Base-by-base conservation (phyloP, 1,139 yeast species). In the Taphrina flavorubra region DNA sequence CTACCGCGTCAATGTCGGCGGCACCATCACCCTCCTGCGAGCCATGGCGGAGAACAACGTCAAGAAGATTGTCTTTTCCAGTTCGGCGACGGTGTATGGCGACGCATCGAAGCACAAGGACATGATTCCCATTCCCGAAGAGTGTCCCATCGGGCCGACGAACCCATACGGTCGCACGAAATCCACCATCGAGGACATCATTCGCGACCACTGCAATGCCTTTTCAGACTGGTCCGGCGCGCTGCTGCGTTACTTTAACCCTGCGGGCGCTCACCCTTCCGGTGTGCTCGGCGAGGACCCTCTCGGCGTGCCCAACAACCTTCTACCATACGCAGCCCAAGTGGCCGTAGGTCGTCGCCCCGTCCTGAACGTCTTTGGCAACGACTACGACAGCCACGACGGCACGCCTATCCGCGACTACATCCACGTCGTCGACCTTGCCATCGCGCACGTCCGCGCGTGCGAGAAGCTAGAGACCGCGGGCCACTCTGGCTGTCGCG, bases 321-420 rank as follows among this genome's bases (percentile, higher is more conserved):
- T 89, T 74, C 81, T 89, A 73, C 95, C 95, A 1, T 87, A 80
- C 76, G 82, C 89, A 76, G 89, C 92, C 6, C 92, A 88, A 78
- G 92, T 88, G 18, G 94, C 94, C 16, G 83, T 85, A 70, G 91
- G 91, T 42, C 83, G 90, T 76, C 82, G 90, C 70, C 87, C 86
- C 51, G 86, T 86, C 76, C 81, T 88, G 69, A 79, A 79, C 18
- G 92, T 89, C 8, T 87, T 84, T 74, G 90, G 89, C 59, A 80
- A 80, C 73, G 88, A 86, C 75, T 86, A 86, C 73, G 80, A 82
- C 36, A 83, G 89, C 63, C 84, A 85, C 71, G 94, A 89, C 77
- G 94, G 95, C 60, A 89, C 95, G 14, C 92, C 94, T 39, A 87
- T 89, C 71, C 82, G 96, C 74, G 96, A 90, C 77, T 89, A 90